A percentile compares a stretch with the other conserved stretches of the same genome.
These are phyloP conservation scores for Stenocarpella maydis DNA, from an alignment of 2,329 filamentous ascomycete genomes.

Conservation along the genomic window DNA sequence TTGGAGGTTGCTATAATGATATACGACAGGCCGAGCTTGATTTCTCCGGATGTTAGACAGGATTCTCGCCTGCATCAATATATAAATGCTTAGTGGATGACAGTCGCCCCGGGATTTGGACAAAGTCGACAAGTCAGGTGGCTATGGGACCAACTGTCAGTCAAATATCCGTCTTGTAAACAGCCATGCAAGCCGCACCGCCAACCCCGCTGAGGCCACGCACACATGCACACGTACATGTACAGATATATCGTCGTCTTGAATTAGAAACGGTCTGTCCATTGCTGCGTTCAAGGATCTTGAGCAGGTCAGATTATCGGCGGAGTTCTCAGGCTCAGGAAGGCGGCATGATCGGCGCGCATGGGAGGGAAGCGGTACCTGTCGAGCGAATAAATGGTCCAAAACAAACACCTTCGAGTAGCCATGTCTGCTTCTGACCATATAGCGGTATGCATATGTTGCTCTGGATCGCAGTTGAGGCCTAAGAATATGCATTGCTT, in stretches of 20 bases:
- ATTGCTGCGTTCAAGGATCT: neutral
- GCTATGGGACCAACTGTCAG: neutral
- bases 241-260: constrained; percentile 1
- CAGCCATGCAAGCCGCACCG: neutral
- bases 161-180: too few species aligned
- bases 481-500: neutral
- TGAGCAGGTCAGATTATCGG: neutral
- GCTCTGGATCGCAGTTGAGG: neutral
- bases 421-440: neutral
- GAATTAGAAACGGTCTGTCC: neutral
- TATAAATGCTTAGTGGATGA: neutral
- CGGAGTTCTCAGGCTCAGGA: too few species aligned
- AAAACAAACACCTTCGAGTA: neutral
- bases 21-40: neutral
- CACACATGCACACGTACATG: constrained; percentile 4
- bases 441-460: constrained; percentile 1
- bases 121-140: neutral
- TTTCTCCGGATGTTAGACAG: neutral
- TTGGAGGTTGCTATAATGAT: neutral
- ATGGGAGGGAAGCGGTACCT: too few species aligned
- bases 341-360: too few species aligned
- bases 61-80: neutral
- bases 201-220: too few species aligned
- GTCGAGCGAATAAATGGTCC: neutral
- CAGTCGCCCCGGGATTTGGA: neutral